These are phyloP conservation scores for Zalaria obscura DNA, from an alignment of 2,329 filamentous ascomycete genomes.

Conservation along the genomic window DNA sequence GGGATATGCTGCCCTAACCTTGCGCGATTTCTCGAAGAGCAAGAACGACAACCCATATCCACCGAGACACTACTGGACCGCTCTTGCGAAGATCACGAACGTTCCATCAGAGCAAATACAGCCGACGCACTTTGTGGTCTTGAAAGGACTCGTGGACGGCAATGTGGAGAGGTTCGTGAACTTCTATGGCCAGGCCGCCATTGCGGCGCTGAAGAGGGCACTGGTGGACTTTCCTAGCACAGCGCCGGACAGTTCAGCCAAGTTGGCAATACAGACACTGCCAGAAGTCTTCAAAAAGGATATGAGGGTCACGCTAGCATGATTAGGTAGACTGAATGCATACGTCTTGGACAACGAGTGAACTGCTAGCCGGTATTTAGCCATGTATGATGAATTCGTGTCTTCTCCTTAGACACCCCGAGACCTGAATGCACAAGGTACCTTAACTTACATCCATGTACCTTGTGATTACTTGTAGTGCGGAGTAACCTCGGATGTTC, in stretches of 20 bases:
- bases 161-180: slow-evolving; percentile 62
- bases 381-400: no score
- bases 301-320: slow-evolving; percentile 6
- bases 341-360: no score
- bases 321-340: no score
- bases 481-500: no score
- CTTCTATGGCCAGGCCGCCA: slow-evolving; percentile 65
- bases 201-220: slow-evolving; percentile 56
- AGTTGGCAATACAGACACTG: slow-evolving; percentile 5
- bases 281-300: slow-evolving; percentile 7
- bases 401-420: no score
- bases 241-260: slow-evolving; percentile 2
- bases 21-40: slow-evolving; percentile 67
- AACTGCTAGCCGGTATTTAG: no score
- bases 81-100: slow-evolving; percentile 63
- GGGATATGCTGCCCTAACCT: slow-evolving; percentile 68
- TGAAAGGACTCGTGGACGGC: slow-evolving; percentile 42
- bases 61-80: slow-evolving; percentile 68
- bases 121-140: slow-evolving; percentile 32
- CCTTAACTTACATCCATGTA: no score
- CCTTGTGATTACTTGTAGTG: no score
- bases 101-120: slow-evolving; percentile 43
- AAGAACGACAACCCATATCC: slow-evolving; percentile 59
- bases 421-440: no score
- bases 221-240: slow-evolving; percentile 55